Base-by-base conservation (phyloP, 306 rosid species). In the Hylodesmum podocarpum region DNA sequence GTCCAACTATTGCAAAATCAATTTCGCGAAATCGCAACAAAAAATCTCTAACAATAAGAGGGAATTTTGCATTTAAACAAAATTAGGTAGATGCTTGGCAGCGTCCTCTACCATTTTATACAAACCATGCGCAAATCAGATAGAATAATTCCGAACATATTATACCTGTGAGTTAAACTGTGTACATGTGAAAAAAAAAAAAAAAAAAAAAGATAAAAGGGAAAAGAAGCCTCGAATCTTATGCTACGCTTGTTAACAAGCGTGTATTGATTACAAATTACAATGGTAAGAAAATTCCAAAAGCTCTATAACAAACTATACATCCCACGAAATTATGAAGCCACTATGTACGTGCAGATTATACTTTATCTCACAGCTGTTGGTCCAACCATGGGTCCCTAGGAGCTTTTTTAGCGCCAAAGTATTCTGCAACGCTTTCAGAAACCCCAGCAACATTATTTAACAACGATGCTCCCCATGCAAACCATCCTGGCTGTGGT, bases 381-480 rank as follows among this genome's bases (percentile, higher is more conserved):
- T 82, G 82, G 61, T 84, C 86, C 65, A 87, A 53, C 84, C 73
- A 81, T 11, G 88, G 80, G 57, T 81, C 81, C 62, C 78, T 73
- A 7, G 81, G 50, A 33, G 79, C 75, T 67, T 87, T 84, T 81
- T 71, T 31, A 53, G 72, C 3, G 5, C 85, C 86, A n/a, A 79
- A 71, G 79, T 84, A 84, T 47, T 77, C 83, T 18, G 70, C 61
- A 76, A 79, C 85, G 49, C 78, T 79, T 40, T 33, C 83, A 61
- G 86, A 78, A 67, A 76, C 85, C 34, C 54, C 90, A 55, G 79
- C 76, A 79, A 82, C 82, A 51, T 79, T 86, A 41, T 73, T 82
- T 8, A 84, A 68, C 75, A 84, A 31, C 34, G 85, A 79, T 14
- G 86, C 50, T 27, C 90, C 90, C 90, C 90, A 84, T 0, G 83